Evolutionary conservation across 2,329 filamentous ascomycete genomes (phyloP), one percentile per base, ranked within the genome.

Genomic region (Periconia digitata): DNA sequence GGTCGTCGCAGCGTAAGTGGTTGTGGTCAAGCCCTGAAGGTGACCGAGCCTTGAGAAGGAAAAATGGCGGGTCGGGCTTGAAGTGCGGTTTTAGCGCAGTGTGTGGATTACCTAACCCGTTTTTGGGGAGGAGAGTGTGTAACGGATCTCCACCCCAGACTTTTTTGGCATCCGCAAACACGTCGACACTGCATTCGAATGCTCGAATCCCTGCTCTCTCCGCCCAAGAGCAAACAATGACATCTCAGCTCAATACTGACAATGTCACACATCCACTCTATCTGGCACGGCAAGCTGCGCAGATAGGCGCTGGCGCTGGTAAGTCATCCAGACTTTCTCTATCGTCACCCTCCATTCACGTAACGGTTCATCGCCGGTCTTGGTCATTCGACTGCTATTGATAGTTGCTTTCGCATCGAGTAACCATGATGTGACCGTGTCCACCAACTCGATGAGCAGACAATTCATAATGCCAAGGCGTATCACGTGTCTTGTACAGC

Each of bases 271-370:
- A 61, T 23, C 67, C 67, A 15, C 49, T 62, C 35, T 22, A 68
- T 53, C 55, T 69, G 36, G 55, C 53, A 44, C 53, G 41, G 40
- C 53, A 58, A 48, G 65, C 64, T 23, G 54, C 53, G 8, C 47
- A 58, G 35, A 44, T 69, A n/a, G 67, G 66, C 17, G 61, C 44
- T 22, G 63, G 55, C 18, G 51, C 64, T 44, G 61, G 66, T 70
- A 63, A 41, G 66, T 32, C 10, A 32, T 32, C 4, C n/a, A n/a
- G n/a, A 15, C 27, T 32, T 32, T 32, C 27, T 32, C 10, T 65
- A 24, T 17, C 17, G 20, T 35, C n/a, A 13, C 15, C 32, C 45
- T 32, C 27, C 24, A 27, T 35, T 37, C 15, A 41, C 46, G 10
- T 15, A 13, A 13, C 42, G n/a, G 24, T 36, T n/a, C 34, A 6